Evolutionary conservation across 2,329 filamentous ascomycete species (phyloP).

Genomic region (Fusarium staphyleae): DNA sequence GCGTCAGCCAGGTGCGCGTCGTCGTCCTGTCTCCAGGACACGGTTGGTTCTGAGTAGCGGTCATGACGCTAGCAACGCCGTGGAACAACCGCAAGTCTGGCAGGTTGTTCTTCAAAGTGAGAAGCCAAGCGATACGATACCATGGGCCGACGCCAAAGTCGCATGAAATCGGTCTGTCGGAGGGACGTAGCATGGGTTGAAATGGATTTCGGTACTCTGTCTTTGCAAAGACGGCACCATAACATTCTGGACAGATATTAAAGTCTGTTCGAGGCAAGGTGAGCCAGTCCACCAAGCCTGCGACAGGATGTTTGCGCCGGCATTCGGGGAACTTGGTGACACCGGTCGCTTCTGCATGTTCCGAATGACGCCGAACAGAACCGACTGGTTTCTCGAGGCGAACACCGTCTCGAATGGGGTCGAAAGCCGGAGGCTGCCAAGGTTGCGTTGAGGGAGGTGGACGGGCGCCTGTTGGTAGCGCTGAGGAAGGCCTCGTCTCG

Average conservation of each 20-base stretch:
- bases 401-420: slow-evolving; percentile 48
- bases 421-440: slow-evolving; percentile 58
- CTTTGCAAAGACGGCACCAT: slow-evolving; percentile 70
- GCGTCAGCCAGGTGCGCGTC: slow-evolving; percentile 75
- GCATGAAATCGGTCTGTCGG: slow-evolving; percentile 69
- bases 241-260: slow-evolving; percentile 84
- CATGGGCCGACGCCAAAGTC: slow-evolving; percentile 80
- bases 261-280: slow-evolving; percentile 76
- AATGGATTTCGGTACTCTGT: slow-evolving; percentile 75
- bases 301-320: slow-evolving; percentile 67
- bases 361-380: slow-evolving; percentile 61
- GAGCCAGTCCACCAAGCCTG: slow-evolving; percentile 79
- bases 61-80: slow-evolving; percentile 66
- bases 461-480: slow-evolving; percentile 37
- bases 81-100: slow-evolving; percentile 73
- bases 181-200: slow-evolving; percentile 61
- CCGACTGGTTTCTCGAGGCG: slow-evolving; percentile 51
- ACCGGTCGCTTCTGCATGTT: slow-evolving; percentile 45
- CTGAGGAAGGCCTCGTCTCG: slow-evolving; percentile 30
- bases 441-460: slow-evolving; percentile 39
- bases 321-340: slow-evolving; percentile 69
- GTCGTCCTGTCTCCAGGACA: slow-evolving; percentile 65
- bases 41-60: slow-evolving; percentile 57
- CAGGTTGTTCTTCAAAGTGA: slow-evolving; percentile 74
- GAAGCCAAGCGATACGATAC: slow-evolving; percentile 84